Conservation (phyloP, 495 filamentous ascomycete genomes). For the Hypoxylon lenormandii region DNA sequence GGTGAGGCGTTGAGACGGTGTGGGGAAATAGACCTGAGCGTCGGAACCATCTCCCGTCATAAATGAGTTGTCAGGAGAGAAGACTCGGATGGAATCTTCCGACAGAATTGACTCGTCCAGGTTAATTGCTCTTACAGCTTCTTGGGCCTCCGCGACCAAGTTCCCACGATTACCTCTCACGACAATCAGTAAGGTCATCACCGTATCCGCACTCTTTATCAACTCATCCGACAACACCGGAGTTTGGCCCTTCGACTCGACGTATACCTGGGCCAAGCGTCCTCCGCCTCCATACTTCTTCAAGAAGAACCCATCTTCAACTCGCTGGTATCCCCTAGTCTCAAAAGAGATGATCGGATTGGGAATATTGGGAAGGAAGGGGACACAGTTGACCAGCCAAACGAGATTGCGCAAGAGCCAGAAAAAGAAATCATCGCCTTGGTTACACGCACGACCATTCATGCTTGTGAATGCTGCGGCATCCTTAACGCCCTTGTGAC, state of each 20-base stretch:
- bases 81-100: conserved; percentile 18
- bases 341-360: conserved; percentile 29
- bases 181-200: conserved; percentile 35
- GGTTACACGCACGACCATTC: conserved; percentile 48
- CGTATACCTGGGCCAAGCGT: conserved; percentile 46
- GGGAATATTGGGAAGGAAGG: conserved; percentile 17
- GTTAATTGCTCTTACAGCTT: conserved; percentile 16
- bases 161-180: conserved; percentile 2
- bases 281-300: conserved; percentile 40
- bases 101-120: conserved; percentile 22
- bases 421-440: conserved; percentile 28
- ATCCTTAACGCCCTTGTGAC: conserved; percentile 38
- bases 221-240: conserved; percentile 40
- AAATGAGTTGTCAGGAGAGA: background rate
- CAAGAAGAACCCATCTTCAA: conserved; percentile 45
- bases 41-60: background rate
- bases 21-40: conserved; percentile 11
- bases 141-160: conserved; percentile 15
- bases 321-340: conserved; percentile 34
- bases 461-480: conserved; percentile 43
- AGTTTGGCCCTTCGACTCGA: conserved; percentile 21
- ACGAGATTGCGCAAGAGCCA: conserved; percentile 36
- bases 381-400: conserved; percentile 25
- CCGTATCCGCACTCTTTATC: conserved; percentile 21
- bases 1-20: conserved; percentile 1